phyloP scores from a whole-genome alignment of 2,329 filamentous ascomycete species.

The Hortaea sp. region DNA sequence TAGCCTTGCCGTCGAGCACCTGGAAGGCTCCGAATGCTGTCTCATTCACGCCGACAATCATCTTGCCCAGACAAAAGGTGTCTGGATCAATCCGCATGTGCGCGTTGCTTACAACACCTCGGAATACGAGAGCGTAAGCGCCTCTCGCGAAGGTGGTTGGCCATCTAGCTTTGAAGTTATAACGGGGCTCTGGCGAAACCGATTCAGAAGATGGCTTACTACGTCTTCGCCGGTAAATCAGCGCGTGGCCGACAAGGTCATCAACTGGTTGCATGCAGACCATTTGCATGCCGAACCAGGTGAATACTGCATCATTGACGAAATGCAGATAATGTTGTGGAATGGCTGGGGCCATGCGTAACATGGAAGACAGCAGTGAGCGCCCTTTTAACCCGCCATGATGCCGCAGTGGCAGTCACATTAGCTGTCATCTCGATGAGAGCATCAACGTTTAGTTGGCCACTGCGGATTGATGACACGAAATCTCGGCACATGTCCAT shows the following conservation, averaged over 20 bases:
- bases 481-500: too few species aligned
- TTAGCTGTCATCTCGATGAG: too few species aligned
- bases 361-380: neutral
- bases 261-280: slow-evolving; percentile 5
- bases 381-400: too few species aligned
- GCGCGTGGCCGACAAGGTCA: neutral
- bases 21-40: slow-evolving; percentile 74
- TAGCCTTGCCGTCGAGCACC: slow-evolving; percentile 47
- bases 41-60: slow-evolving; percentile 65
- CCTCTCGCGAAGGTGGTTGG: slow-evolving; percentile 5
- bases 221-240: neutral
- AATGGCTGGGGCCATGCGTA: slow-evolving; percentile 29
- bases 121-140: slow-evolving; percentile 18
- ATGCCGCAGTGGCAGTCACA: too few species aligned
- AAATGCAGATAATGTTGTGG: slow-evolving; percentile 29
- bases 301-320: slow-evolving; percentile 26
- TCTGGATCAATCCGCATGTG: slow-evolving; percentile 61
- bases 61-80: slow-evolving; percentile 41
- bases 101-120: slow-evolving; percentile 51
- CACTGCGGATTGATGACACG: too few species aligned
- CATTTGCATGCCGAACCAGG: slow-evolving; percentile 17
- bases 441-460: too few species aligned
- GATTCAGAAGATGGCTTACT: slow-evolving; percentile 7
- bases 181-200: slow-evolving; percentile 16
- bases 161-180: slow-evolving; percentile 5